Percentiles rank a stretch among this genome's conserved stretches.
Evolutionary conservation across 2,329 filamentous ascomycete species (phyloP).

Genomic region (Fusarium equiseti): DNA sequence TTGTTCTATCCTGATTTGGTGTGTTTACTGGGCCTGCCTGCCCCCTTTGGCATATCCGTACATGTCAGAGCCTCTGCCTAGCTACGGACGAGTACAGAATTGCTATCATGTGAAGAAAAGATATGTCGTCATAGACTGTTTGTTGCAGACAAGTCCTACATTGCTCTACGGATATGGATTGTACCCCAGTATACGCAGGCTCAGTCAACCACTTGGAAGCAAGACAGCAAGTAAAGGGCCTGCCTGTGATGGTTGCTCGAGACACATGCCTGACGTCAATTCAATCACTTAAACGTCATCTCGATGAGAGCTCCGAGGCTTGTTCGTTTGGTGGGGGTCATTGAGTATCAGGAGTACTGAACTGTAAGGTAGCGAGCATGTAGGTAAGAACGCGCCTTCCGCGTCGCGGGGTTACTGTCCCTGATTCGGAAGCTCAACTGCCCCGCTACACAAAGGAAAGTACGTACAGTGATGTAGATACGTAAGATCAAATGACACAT

Average conservation of each 20-base stretch:
- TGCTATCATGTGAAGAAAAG: slow-evolving; percentile 36
- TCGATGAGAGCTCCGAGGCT: slow-evolving; percentile 15
- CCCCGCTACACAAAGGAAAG: neutral
- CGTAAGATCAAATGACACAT: neutral
- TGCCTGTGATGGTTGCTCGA: slow-evolving; percentile 34
- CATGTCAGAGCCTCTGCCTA: slow-evolving; percentile 4
- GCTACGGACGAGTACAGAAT: neutral
- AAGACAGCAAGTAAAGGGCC: slow-evolving; percentile 8
- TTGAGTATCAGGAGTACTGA: neutral
- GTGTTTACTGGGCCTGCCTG: neutral
- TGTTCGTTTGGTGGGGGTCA: slow-evolving; percentile 27
- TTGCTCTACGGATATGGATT: slow-evolving; percentile 7
- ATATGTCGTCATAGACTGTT: slow-evolving; percentile 42
- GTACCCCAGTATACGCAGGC: slow-evolving; percentile 5
- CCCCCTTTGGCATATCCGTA: neutral
- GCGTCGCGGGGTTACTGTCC: slow-evolving; percentile 32
- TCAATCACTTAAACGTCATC: slow-evolving; percentile 38
- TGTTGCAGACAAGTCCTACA: slow-evolving; percentile 16
- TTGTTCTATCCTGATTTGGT: slow-evolving; percentile 17
- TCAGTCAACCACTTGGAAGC: slow-evolving; percentile 11
- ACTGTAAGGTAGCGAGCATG: neutral
- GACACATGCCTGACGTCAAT: slow-evolving; percentile 34
- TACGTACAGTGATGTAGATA: neutral
- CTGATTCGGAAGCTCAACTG: slow-evolving; percentile 1
- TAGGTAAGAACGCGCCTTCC: slow-evolving; percentile 23